These are phyloP conservation scores for Podospora sp. DNA, from an alignment of 495 filamentous ascomycete genomes.

Conservation along the genomic window DNA sequence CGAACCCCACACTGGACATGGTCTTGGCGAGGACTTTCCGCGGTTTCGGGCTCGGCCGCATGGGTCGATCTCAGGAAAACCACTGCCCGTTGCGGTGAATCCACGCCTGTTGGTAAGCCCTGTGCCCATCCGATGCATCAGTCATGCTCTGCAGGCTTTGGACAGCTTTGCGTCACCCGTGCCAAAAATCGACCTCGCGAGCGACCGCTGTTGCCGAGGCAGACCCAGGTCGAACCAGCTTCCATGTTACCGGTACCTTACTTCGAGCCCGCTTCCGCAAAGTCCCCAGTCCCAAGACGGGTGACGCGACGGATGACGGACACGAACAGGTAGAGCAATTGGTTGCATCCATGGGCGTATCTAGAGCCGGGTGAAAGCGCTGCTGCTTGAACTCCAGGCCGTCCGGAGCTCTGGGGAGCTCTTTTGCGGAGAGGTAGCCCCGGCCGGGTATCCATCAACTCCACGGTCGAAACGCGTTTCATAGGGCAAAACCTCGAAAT, in stretches of 20 bases:
- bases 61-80: conserved; percentile 8
- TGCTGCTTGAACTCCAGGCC: not conserved
- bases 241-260: too few species aligned
- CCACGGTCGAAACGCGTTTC: not conserved
- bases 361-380: not conserved
- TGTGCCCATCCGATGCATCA: not conserved
- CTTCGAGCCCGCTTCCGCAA: not conserved
- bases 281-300: not conserved
- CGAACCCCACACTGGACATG: not conserved
- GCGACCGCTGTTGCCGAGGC: not conserved
- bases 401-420: not conserved
- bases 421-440: not conserved
- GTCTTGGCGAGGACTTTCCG: conserved; percentile 6
- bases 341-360: not conserved
- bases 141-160: not conserved
- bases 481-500: not conserved
- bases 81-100: not conserved
- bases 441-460: not conserved
- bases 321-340: not conserved
- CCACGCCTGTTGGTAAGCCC: not conserved
- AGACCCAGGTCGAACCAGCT: not conserved
- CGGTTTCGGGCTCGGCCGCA: not conserved
- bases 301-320: not conserved
- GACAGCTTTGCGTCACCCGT: not conserved
- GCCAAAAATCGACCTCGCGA: not conserved